These are phyloP conservation scores for Trichoderma arundinaceum DNA, from an alignment of 2,329 filamentous ascomycete species.

Conservation along the genomic window DNA sequence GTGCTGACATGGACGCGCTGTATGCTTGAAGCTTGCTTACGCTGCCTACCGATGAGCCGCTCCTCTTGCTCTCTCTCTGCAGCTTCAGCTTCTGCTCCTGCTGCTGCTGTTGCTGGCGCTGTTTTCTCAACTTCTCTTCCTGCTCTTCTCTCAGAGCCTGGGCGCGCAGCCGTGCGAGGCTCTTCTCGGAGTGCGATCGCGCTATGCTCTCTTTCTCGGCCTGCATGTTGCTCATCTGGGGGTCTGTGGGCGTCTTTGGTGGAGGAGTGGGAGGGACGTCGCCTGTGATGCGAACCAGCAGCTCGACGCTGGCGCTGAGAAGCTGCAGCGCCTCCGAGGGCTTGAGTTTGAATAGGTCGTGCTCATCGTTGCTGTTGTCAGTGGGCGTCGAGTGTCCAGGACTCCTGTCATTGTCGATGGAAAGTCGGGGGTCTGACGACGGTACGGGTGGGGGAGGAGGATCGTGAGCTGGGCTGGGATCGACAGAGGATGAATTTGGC, in stretches of 20 bases:
- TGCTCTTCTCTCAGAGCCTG: constrained; percentile 46
- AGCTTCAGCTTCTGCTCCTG: constrained; percentile 16
- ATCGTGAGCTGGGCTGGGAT: constrained; percentile 24
- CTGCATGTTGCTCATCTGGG: constrained; percentile 68
- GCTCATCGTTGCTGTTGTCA: constrained; percentile 39
- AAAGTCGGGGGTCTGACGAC: constrained; percentile 47
- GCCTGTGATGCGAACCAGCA: constrained; percentile 73
- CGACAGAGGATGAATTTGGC: constrained; percentile 11
- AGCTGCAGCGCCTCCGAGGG: constrained; percentile 78
- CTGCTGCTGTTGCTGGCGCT: constrained; percentile 31
- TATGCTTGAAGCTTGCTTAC: constrained; percentile 39
- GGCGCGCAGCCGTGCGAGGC: constrained; percentile 52
- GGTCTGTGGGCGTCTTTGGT: constrained; percentile 65
- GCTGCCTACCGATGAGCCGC: constrained; percentile 27
- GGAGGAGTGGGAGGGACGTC: constrained; percentile 83
- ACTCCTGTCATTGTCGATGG: constrained; percentile 34
- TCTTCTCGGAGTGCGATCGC: constrained; percentile 62
- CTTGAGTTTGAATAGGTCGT: constrained; percentile 75
- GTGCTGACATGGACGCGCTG: constrained; percentile 38
- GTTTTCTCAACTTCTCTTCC: constrained; percentile 37
- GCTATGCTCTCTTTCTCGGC: constrained; percentile 66
- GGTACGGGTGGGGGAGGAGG: constrained; percentile 53
- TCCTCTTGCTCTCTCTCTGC: constrained; percentile 17
- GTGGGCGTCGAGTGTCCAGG: not conserved
- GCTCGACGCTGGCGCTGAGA: constrained; percentile 73